phyloP scores from a whole-genome alignment of 257 asterid genomes.

The Nicotiana tabacum region DNA sequence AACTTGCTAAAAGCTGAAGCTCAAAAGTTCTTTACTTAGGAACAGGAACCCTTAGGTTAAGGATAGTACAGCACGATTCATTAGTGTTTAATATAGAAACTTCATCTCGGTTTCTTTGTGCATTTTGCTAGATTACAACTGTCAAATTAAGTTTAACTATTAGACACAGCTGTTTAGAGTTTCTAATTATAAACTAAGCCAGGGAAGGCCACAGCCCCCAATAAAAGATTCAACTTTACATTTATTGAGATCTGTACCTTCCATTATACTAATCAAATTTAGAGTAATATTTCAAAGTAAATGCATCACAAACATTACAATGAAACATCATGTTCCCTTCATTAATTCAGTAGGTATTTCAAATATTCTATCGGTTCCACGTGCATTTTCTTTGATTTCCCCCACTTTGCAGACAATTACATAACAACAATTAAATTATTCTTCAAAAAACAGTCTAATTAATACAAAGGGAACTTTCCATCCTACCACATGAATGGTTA shows the following conservation, averaged over 20 bases:
- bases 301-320: not conserved
- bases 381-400: constrained; percentile 31
- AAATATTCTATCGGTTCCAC: constrained; percentile 28
- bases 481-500: constrained; percentile 3
- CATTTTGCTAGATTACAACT: not conserved
- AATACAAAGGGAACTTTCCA: constrained; percentile 26
- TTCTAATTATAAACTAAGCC: not conserved
- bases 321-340: constrained; percentile 37
- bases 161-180: not conserved
- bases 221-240: not conserved
- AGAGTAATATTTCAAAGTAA: not conserved
- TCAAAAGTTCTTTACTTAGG: not conserved
- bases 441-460: not conserved
- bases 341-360: constrained; percentile 20
- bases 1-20: not conserved
- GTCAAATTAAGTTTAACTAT: constrained; percentile 4
- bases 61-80: not conserved
- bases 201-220: constrained; percentile 1
- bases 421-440: constrained; percentile 11
- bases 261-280: not conserved
- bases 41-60: not conserved
- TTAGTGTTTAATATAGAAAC: not conserved
- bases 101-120: not conserved
- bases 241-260: not conserved
- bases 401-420: constrained; percentile 30